Conservation (phyloP, 495 filamentous ascomycete species). For the Acidomyces sp. region DNA sequence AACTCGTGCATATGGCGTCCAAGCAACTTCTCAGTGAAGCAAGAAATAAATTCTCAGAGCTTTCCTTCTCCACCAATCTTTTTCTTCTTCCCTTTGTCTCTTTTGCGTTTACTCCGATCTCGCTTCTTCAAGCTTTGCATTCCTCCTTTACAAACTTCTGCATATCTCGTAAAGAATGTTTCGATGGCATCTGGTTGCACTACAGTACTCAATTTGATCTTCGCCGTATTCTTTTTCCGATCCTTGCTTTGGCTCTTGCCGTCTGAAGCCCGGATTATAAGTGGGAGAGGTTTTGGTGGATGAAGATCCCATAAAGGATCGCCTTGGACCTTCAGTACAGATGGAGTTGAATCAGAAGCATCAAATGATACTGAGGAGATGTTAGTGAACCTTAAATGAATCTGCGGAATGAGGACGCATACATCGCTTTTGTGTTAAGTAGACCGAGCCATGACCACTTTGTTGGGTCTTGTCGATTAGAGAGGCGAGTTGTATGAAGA, state of each 20-base stretch:
- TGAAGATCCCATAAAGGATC: conserved; percentile 42
- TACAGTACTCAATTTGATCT: conserved; percentile 73
- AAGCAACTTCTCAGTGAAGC: too few relatives aligned
- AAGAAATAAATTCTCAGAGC: too few relatives aligned
- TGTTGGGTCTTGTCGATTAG: conserved; percentile 59
- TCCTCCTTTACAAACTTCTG: conserved; percentile 79
- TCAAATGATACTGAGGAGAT: conserved; percentile 23
- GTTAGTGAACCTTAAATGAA: too few relatives aligned
- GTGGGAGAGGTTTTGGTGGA: conserved; percentile 44
- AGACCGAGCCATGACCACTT: conserved; percentile 63
- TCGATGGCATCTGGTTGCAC: conserved; percentile 65
- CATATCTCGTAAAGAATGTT: conserved; percentile 69
- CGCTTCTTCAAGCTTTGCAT: conserved; percentile 88
- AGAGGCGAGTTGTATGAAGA: conserved; percentile 64
- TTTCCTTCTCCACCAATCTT: too few relatives aligned
- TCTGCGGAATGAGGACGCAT: conserved; percentile 23
- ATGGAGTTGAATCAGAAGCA: conserved; percentile 10
- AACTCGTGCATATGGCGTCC: too few relatives aligned
- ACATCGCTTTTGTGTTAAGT: conserved; percentile 76
- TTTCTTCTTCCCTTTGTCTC: conserved; percentile 51
- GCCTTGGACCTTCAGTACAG: conserved; percentile 22
- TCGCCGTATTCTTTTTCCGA: conserved; percentile 36
- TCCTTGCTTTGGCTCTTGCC: conserved; percentile 41
- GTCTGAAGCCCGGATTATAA: conserved; percentile 77
- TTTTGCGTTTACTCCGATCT: conserved; percentile 72